Base-by-base conservation (phyloP, 345 rosid genomes). In the Pistacia integerrima region DNA sequence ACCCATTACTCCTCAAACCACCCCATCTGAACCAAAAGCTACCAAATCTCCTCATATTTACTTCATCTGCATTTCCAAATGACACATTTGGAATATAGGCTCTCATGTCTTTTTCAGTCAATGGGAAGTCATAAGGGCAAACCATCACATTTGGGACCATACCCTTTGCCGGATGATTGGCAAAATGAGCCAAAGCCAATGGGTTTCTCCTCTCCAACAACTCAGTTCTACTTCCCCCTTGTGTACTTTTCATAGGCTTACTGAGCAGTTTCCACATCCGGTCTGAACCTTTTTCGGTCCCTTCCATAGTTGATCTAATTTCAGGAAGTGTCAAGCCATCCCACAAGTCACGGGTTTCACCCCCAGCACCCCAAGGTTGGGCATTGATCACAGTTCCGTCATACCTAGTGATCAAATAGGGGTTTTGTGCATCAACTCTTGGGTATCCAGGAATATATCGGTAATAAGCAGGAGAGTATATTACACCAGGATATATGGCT, bases 341-440 rank as follows among this genome's bases (percentile, higher is more conserved):
- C 99, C 98, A 95, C 22, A 79, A 55, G 73, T 88, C 84, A 20
- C 93, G 88, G 60, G 81, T 77, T 69, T 93, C 88, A 14, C 88
- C 91, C 62, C 98, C 98, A 58, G 22, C 76, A 62, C 97, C 97
- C 99, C 99, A 92, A 69, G 96, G 91, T 67, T 92, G 90, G 69
- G 94, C 94, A 76, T 93, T 90, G 82, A 95, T 90, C 33, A 93
- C 92, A 12, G 83, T 79, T 56, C 91, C 93, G 17, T 95, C 99
- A 80, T 92, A 92, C 81, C 96, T 85, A 14, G 97, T 92, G 83
- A 95, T 90, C 81, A 95, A 71, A 84, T 93, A 88, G 5, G 92
- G 84, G 78, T 90, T 95, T 62, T 82, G 89, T 8, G 80, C 90
- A 82, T 90, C 86, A 38, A 85, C 91, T 76, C 88, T 80, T 20